A percentile compares a stretch with the other conserved stretches of the same genome.
These are phyloP conservation scores for Barnettozyma salicaria DNA, from an alignment of 805 yeast genomes.

Conservation along the genomic window DNA sequence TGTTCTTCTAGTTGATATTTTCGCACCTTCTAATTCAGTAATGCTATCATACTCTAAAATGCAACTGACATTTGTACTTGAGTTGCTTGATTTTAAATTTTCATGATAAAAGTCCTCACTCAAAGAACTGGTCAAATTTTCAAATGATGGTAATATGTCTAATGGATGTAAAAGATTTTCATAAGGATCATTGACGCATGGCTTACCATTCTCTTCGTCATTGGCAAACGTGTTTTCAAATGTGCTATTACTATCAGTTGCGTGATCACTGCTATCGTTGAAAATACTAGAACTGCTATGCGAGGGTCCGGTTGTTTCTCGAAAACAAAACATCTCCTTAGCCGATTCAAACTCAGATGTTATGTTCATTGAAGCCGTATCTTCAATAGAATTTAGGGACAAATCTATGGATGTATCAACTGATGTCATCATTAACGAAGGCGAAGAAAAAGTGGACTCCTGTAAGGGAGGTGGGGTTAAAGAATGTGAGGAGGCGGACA, in stretches of 20 bases:
- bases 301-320: background rate
- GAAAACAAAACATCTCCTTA: too few relatives aligned
- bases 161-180: slow-evolving; percentile 21
- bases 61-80: background rate
- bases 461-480: slow-evolving; percentile 5
- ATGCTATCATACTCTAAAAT: slow-evolving; percentile 1
- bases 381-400: slow-evolving; percentile 5
- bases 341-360: too few relatives aligned
- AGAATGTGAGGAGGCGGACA: background rate
- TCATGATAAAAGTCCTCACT: background rate
- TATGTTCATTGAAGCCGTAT: background rate
- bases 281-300: background rate
- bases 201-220: slow-evolving; percentile 2
- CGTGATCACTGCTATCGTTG: background rate
- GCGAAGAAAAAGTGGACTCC: slow-evolving; percentile 5
- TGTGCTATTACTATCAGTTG: slow-evolving; percentile 3
- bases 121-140: slow-evolving; percentile 5
- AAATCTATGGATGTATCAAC: slow-evolving; percentile 7
- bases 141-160: slow-evolving; percentile 18
- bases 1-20: slow-evolving; percentile 10
- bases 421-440: too few relatives aligned
- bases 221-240: slow-evolving; percentile 1
- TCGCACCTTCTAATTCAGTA: background rate
- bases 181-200: slow-evolving; percentile 20
- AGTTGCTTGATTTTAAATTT: background rate